phyloP scores from a whole-genome alignment of 2,329 filamentous ascomycete genomes.

The Scedosporium minutisporum region DNA sequence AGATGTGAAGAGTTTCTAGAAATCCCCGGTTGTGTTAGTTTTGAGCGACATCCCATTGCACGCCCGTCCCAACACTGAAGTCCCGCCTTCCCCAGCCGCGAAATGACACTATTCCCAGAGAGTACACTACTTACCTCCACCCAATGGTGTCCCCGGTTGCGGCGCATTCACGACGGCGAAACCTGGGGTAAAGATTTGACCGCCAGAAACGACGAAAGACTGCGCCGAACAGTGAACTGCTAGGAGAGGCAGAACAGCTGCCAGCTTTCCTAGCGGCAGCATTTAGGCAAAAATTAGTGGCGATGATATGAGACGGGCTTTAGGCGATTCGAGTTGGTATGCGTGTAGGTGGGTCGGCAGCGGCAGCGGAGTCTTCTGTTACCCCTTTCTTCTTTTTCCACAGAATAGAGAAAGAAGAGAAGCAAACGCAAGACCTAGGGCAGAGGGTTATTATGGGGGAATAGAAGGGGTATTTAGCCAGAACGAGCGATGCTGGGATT shows the following conservation, averaged over 20 bases:
- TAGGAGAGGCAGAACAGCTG: conserved; percentile 18
- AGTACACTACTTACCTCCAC: conserved; percentile 40
- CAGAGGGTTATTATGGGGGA: not conserved
- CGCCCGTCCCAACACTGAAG: not conserved
- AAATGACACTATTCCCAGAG: not conserved
- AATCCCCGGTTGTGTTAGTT: conserved; percentile 16
- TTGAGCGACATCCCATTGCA: not conserved
- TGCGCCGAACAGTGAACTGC: conserved; percentile 19
- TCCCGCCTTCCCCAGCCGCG: not conserved
- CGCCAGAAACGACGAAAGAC: conserved; percentile 50
- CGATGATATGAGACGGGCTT: not conserved
- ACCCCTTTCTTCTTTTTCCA: not conserved
- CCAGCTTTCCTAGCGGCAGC: conserved; percentile 1
- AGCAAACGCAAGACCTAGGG: not conserved
- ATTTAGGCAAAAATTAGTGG: conserved; percentile 1
- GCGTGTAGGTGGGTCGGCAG: not conserved
- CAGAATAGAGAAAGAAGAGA: not conserved
- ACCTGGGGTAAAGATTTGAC: conserved; percentile 61
- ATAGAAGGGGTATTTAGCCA: conserved; percentile 6
- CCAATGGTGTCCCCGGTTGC: conserved; percentile 53
- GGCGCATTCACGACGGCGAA: conserved; percentile 58
- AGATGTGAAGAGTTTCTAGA: conserved; percentile 48
- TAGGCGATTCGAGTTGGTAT: not conserved
- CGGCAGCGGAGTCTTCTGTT: not conserved
- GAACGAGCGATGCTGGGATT: not conserved